Evolutionary conservation across 2,329 filamentous ascomycete species (phyloP), one percentile per base, ranked within the genome.

Genomic region (Rhynchosporium secalis): DNA sequence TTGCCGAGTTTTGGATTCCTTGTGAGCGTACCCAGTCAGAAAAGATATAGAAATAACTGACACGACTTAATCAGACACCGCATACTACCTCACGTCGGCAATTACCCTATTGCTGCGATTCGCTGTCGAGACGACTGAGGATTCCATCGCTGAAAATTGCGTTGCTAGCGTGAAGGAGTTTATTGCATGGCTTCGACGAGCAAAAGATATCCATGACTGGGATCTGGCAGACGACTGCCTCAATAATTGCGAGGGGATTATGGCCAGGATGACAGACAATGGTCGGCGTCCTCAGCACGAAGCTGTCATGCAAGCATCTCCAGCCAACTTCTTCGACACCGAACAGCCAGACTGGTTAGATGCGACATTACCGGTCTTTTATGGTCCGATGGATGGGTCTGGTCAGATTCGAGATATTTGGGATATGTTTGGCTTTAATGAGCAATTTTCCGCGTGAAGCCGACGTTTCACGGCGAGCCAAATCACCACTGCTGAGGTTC

Each of bases 61-160:
- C 31, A 9, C 15, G 1, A 6, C 31, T n/a, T 47, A 4, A 12
- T 9, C 40, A 72, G 70, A 73, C 47, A 70, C 67, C n/a, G 69
- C 72, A 47, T 72, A 73, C 60, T 71, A 73, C 49, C 63, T 74
- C 3, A 68, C 68, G 40, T 70, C 72, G 15, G 66, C 72, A 20
- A 63, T 65, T 6, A 67, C 62, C 5, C 47, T 70, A 13, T 48
- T 68, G 20, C 60, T 70, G 38, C 65, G 68, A 7, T 70, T 66
- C 33, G 64, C 65, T 15, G 58, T 69, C 15, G 68, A 70, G 33
- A 63, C 67, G 13, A 62, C 49, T 4, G 62, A 70, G 46, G 15
- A 45, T 4, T 20, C 36, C 15, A 54, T 63, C 6, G 46, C 49
- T 12, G 56, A 64, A 13, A 51, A 20, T 12, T 69, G 67, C 36